phyloP scores from a whole-genome alignment of 257 asterid species.

The Lycium barbarum region DNA sequence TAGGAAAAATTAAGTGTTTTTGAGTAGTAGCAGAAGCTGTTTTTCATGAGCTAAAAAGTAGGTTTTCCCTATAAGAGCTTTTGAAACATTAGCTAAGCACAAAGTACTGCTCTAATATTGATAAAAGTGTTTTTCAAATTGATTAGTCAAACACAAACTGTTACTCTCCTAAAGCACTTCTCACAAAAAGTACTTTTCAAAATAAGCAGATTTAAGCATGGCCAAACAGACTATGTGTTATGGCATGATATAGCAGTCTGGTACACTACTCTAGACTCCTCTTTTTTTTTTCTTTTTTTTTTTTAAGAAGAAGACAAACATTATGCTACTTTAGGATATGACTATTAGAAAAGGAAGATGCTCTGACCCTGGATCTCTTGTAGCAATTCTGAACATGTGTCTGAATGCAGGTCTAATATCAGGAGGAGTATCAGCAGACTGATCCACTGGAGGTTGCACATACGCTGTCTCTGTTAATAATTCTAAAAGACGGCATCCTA shows the following conservation, averaged over 20 bases:
- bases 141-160: too few relatives aligned
- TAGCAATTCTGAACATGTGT: conserved; percentile 72
- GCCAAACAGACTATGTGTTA: not conserved
- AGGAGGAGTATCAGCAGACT: conserved; percentile 83
- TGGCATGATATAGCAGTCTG: conserved; percentile 3
- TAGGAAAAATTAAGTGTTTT: too few relatives aligned
- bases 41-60: too few relatives aligned
- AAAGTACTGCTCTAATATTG: too few relatives aligned
- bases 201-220: too few relatives aligned
- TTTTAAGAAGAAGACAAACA: not conserved
- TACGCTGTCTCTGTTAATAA: conserved; percentile 85
- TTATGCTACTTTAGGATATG: conserved; percentile 20
- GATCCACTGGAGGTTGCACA: conserved; percentile 79
- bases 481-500: conserved; percentile 91
- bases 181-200: too few relatives aligned
- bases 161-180: too few relatives aligned
- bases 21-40: too few relatives aligned
- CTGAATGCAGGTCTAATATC: conserved; percentile 96
- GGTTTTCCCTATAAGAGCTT: too few relatives aligned
- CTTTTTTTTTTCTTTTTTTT: not conserved
- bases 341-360: not conserved
- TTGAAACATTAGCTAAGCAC: too few relatives aligned
- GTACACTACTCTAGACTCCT: conserved; percentile 10
- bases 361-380: conserved; percentile 72
- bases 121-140: too few relatives aligned